Conservation (phyloP, 768 basidiomycete species). For the Pisolithus marmoratus region DNA sequence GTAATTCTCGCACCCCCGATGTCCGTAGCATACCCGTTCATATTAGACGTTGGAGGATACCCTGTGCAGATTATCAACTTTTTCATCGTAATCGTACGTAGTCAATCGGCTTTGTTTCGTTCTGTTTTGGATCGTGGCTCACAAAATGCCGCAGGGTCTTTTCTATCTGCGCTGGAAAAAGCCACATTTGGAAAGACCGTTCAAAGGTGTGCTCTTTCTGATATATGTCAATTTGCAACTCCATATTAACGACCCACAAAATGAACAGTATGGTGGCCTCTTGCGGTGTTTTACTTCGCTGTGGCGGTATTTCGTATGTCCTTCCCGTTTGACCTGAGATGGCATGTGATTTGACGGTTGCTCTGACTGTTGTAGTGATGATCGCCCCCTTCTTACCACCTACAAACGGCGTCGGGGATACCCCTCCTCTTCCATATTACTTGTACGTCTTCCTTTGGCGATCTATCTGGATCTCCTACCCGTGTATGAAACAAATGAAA, state of each 20-base stretch:
- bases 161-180: constrained; percentile 52
- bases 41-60: constrained; percentile 47
- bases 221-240: not conserved
- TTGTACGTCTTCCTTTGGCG: constrained; percentile 29
- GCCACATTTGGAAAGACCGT: constrained; percentile 43
- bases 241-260: not conserved
- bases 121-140: not conserved
- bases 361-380: constrained; percentile 33
- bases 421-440: constrained; percentile 56
- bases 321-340: too few species aligned
- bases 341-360: not conserved
- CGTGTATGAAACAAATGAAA: too few species aligned
- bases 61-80: constrained; percentile 53
- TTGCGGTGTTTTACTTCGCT: constrained; percentile 50
- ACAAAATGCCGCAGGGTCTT: too few species aligned
- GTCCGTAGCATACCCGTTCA: constrained; percentile 52
- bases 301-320: constrained; percentile 46
- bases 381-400: constrained; percentile 52
- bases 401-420: constrained; percentile 50
- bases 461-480: not conserved
- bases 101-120: too few species aligned
- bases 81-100: constrained; percentile 52
- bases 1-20: constrained; percentile 52
- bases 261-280: constrained; percentile 45
- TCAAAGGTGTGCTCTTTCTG: constrained; percentile 37